phyloP scores from a whole-genome alignment of 2,329 filamentous ascomycete genomes.

The Simplicillium sp. region DNA sequence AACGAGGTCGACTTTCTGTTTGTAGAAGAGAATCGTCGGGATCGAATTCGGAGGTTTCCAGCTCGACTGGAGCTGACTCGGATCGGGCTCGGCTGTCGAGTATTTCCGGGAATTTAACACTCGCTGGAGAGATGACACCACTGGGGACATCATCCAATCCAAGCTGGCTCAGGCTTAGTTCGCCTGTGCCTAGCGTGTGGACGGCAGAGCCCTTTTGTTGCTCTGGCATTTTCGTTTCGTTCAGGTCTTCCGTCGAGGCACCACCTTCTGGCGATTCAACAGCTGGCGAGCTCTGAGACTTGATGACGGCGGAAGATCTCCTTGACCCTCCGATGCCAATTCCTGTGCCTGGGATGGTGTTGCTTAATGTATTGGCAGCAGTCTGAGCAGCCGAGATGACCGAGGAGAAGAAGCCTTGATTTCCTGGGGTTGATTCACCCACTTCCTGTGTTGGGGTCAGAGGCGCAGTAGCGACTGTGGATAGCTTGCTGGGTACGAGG shows the following conservation, averaged over 20 bases:
- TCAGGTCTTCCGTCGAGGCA: constrained; percentile 1
- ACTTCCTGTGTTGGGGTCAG: constrained; percentile 68
- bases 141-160: constrained; percentile 60
- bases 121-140: constrained; percentile 44
- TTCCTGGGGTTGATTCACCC: constrained; percentile 46
- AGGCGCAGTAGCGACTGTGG: constrained; percentile 61
- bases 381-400: constrained; percentile 90
- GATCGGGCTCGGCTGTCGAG: constrained; percentile 39
- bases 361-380: constrained; percentile 68
- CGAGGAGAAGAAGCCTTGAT: constrained; percentile 80
- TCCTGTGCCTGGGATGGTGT: constrained; percentile 60
- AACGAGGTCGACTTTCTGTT: constrained; percentile 32
- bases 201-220: constrained; percentile 64
- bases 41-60: constrained; percentile 16
- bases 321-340: constrained; percentile 39
- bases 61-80: constrained; percentile 50
- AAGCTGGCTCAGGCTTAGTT: constrained; percentile 81
- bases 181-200: constrained; percentile 80
- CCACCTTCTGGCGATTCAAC: constrained; percentile 23
- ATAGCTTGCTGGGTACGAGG: constrained; percentile 75
- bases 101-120: constrained; percentile 42
- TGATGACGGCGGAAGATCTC: constrained; percentile 16
- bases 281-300: constrained; percentile 13
- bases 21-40: constrained; percentile 19
- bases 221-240: constrained; percentile 18